phyloP scores from a whole-genome alignment of 331 rosid species.

The Malus hybrid region DNA sequence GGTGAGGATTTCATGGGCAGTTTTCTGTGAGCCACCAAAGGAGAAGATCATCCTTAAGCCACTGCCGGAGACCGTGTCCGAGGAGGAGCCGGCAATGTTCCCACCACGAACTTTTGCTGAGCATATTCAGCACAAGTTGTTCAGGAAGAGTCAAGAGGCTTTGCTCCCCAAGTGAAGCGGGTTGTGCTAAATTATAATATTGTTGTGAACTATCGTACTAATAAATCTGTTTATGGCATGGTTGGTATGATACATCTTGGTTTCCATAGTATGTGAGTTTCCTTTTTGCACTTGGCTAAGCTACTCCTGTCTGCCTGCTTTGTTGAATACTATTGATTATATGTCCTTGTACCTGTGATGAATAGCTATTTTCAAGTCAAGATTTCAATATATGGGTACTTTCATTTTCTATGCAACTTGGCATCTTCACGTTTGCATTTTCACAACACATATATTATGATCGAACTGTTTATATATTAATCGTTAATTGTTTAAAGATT shows the following conservation, averaged over 20 bases:
- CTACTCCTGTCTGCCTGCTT: neutral
- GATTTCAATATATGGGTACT: no score
- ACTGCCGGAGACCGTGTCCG: constrained; percentile 50
- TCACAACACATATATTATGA: no score
- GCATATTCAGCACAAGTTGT: constrained; percentile 73
- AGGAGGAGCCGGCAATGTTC: constrained; percentile 41
- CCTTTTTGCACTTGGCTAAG: neutral
- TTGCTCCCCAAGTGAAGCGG: neutral
- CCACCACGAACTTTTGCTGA: constrained; percentile 81
- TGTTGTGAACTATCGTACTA: neutral
- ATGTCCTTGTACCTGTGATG: neutral
- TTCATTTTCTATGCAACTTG: no score
- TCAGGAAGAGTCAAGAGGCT: constrained; percentile 39
- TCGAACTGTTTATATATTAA: no score
- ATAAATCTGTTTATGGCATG: neutral
- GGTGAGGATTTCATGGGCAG: constrained; percentile 87
- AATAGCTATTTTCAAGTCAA: neutral
- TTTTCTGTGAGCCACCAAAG: constrained; percentile 82
- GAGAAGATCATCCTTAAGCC: constrained; percentile 81
- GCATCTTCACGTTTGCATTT: no score
- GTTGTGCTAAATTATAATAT: neutral
- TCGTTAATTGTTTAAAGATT: no score
- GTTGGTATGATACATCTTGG: neutral
- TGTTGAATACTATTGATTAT: neutral
- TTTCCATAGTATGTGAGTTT: neutral